Base-by-base conservation (phyloP, 495 filamentous ascomycete species). In the Echria macrotheca region DNA sequence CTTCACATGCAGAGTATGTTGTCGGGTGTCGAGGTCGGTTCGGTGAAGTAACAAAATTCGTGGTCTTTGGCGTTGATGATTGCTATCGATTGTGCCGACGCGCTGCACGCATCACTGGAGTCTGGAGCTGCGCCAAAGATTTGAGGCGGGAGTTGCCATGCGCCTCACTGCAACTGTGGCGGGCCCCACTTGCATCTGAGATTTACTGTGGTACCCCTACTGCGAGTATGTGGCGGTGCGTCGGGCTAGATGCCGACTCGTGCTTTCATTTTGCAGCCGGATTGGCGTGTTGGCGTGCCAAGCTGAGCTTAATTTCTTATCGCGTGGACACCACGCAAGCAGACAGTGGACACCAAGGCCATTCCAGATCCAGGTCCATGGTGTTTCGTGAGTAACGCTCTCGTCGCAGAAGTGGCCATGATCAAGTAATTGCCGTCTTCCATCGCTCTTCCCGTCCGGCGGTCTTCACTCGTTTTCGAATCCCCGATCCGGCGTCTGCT, bases 251-350 rank as follows among this genome's bases (percentile, higher is more conserved):
- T 31, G 11, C 11, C 14, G 19, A 29, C 14, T 15, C 14, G 12
- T 14, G 40, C 5, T 14, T 10, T 23, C 23, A 6, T 17, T 25
- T 25, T 17, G 12, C 28, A 21, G 22, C 29, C 14, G 23, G 44
- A 39, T 44, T 44, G 42, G 42, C 32, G 45, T 48, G 46, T 44
- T 44, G 42, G 42, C 32, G 45, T 48, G 46, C 46, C 46, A 48
- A 48, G 46, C 11, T 15, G 46, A 48, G 46, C 46, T 48, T 48
- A 48, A 48, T 48, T 48, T 48, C 46, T 48, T 48, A 48, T 48
- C 46, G 24, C 11, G 4, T 17, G 8, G 38, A 41, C 17, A 14
- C 39, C 24, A 42, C 39, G n/a, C n/a, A n/a, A n/a, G n/a, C n/a
- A n/a, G n/a, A n/a, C n/a, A n/a, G n/a, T n/a, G n/a, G n/a, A n/a